phyloP scores from a whole-genome alignment of 2,329 filamentous ascomycete species.

The Fusarium redolens region DNA sequence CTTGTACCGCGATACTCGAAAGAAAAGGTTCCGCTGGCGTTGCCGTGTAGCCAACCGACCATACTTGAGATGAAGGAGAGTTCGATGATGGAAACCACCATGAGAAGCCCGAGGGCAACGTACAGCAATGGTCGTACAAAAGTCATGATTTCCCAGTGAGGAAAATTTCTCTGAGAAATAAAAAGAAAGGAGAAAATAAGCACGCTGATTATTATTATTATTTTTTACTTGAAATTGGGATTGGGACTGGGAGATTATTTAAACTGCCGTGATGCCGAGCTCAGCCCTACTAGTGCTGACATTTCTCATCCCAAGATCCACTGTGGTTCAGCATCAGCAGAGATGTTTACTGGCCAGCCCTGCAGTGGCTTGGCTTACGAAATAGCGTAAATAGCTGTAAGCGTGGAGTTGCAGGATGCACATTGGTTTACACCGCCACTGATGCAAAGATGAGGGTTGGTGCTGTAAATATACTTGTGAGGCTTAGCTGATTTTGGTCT shows the following conservation, averaged over 20 bases:
- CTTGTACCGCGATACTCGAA: slow-evolving; percentile 25
- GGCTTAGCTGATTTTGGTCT: neutral
- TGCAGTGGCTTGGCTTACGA: slow-evolving; percentile 6
- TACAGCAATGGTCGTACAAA: slow-evolving; percentile 29
- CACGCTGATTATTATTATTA: neutral
- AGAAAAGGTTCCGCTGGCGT: slow-evolving; percentile 39
- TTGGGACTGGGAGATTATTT: slow-evolving; percentile 5
- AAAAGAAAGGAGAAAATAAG: neutral
- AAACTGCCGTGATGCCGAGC: slow-evolving; percentile 12
- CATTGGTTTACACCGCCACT: slow-evolving; percentile 5
- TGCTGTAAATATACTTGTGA: neutral
- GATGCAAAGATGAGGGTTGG: neutral
- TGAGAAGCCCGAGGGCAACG: slow-evolving; percentile 41
- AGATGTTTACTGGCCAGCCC: neutral
- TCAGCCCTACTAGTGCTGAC: slow-evolving; percentile 33
- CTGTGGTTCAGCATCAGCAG: neutral
- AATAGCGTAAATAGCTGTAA: slow-evolving; percentile 1
- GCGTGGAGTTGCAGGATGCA: slow-evolving; percentile 2
- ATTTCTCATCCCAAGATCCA: neutral
- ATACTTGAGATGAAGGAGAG: slow-evolving; percentile 44
- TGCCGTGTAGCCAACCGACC: slow-evolving; percentile 44
- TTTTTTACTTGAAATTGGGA: neutral
- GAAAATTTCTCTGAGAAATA: neutral
- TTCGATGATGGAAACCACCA: slow-evolving; percentile 45
- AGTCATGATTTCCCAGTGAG: neutral